Conservation (phyloP, 2,329 filamentous ascomycete species). For the Xylariaceae sp. region DNA sequence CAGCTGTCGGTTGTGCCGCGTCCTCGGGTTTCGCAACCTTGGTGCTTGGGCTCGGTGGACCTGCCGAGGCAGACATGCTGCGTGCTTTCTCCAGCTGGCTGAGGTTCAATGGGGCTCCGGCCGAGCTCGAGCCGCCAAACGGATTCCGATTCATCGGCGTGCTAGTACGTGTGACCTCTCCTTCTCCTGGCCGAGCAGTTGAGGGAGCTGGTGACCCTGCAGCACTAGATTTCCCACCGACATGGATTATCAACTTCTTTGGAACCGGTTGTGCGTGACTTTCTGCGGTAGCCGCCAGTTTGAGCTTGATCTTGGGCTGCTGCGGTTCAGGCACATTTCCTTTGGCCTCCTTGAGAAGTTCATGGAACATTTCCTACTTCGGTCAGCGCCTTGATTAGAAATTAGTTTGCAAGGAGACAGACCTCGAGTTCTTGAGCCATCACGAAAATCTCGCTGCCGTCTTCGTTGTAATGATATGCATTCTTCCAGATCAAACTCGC, state of each 20-base stretch:
- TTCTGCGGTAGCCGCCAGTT: slow-evolving; percentile 54
- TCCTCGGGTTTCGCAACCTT: slow-evolving; percentile 30
- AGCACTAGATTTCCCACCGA: slow-evolving; percentile 58
- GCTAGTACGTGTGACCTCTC: slow-evolving; percentile 31
- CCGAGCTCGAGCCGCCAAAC: slow-evolving; percentile 25
- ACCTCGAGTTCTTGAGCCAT: slow-evolving; percentile 80
- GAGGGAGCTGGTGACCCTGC: slow-evolving; percentile 50
- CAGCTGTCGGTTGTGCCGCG: slow-evolving; percentile 32
- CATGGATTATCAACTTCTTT: slow-evolving; percentile 70
- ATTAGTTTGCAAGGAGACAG: slow-evolving; percentile 18
- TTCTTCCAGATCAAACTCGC: slow-evolving; percentile 83
- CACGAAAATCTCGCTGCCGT: slow-evolving; percentile 79
- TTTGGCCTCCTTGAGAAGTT: slow-evolving; percentile 69
- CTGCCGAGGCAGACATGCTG: slow-evolving; percentile 40
- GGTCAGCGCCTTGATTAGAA: slow-evolving; percentile 19
- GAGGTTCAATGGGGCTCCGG: slow-evolving; percentile 24
- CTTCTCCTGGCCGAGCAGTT: slow-evolving; percentile 36
- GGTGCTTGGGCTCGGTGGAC: slow-evolving; percentile 46
- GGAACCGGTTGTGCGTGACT: slow-evolving; percentile 37
- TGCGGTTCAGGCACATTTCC: slow-evolving; percentile 68
- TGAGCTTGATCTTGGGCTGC: slow-evolving; percentile 78
- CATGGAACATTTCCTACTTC: slow-evolving; percentile 63
- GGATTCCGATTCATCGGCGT: slow-evolving; percentile 27
- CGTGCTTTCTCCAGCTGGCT: slow-evolving; percentile 39
- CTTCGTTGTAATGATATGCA: slow-evolving; percentile 86